Conservation (phyloP, 2,329 filamentous ascomycete species). For the Macrophomina tecta region DNA sequence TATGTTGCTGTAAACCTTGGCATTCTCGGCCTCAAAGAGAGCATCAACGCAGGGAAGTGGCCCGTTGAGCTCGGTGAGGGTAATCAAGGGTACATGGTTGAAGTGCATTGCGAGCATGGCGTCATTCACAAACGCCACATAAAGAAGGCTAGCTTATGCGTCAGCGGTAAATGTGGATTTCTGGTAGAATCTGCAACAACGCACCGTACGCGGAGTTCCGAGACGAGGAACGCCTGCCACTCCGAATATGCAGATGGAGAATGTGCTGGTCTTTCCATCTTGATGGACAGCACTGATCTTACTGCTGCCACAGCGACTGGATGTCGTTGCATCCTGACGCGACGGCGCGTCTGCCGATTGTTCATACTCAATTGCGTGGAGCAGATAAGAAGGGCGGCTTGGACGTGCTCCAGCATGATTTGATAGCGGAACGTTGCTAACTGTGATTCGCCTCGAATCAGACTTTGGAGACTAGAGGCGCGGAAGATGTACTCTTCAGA, state of each 20-base stretch:
- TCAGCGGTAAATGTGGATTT: not conserved
- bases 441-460: not conserved
- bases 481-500: conserved; percentile 32
- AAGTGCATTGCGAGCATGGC: not conserved
- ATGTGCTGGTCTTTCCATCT: not conserved
- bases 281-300: conserved; percentile 8
- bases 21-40: conserved; percentile 30
- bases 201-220: conserved; percentile 30
- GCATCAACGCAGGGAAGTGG: conserved; percentile 29
- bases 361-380: conserved; percentile 30
- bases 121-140: not conserved
- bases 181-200: conserved; percentile 8
- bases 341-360: conserved; percentile 23
- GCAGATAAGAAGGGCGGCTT: conserved; percentile 30
- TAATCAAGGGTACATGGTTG: conserved; percentile 29
- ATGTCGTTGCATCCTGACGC: conserved; percentile 24
- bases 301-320: conserved; percentile 30
- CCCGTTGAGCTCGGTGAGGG: conserved; percentile 27
- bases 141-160: not conserved
- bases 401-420: conserved; percentile 22
- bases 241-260: not conserved
- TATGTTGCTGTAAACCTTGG: conserved; percentile 1
- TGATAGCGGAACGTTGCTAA: not conserved
- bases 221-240: conserved; percentile 30
- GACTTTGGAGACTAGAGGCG: not conserved